A percentile compares a stretch with the other conserved stretches of the same genome.
Evolutionary conservation across 305 asterid genomes (phyloP).

Genomic region (Caryopteris hybrid): DNA sequence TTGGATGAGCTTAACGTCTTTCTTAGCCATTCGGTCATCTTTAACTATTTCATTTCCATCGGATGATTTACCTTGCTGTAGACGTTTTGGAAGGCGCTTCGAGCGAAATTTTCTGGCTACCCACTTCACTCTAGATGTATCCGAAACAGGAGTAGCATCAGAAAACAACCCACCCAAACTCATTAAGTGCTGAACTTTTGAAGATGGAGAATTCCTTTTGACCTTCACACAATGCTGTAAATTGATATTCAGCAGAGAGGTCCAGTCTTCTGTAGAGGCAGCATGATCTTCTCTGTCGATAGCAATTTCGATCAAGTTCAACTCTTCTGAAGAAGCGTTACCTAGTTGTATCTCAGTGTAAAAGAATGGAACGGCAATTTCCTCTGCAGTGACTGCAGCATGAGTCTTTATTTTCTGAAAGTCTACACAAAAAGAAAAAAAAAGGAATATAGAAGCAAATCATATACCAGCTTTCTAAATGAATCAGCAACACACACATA

Average conservation of each 20-base stretch:
- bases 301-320: slow-evolving; percentile 66
- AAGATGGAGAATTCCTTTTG: slow-evolving; percentile 49
- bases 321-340: slow-evolving; percentile 61
- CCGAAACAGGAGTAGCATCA: slow-evolving; percentile 27
- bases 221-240: slow-evolving; percentile 65
- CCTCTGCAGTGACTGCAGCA: slow-evolving; percentile 73
- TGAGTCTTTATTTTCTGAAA: slow-evolving; percentile 81
- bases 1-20: slow-evolving; percentile 47
- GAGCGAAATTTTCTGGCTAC: slow-evolving; percentile 77
- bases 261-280: slow-evolving; percentile 63
- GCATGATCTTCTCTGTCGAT: slow-evolving; percentile 54
- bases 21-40: slow-evolving; percentile 29
- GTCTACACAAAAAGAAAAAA: slow-evolving; percentile 33
- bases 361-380: slow-evolving; percentile 44
- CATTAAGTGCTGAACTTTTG: slow-evolving; percentile 53
- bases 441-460: slow-evolving; percentile 18
- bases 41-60: slow-evolving; percentile 15
- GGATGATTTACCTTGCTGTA: slow-evolving; percentile 26
- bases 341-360: slow-evolving; percentile 53
- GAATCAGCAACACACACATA: not conserved
- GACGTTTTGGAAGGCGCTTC: slow-evolving; percentile 35
- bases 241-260: slow-evolving; percentile 60
- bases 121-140: slow-evolving; percentile 51
- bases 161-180: slow-evolving; percentile 57
- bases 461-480: slow-evolving; percentile 7